These are phyloP conservation scores for Nemania serpens DNA, from an alignment of 2,329 filamentous ascomycete species.

Conservation along the genomic window DNA sequence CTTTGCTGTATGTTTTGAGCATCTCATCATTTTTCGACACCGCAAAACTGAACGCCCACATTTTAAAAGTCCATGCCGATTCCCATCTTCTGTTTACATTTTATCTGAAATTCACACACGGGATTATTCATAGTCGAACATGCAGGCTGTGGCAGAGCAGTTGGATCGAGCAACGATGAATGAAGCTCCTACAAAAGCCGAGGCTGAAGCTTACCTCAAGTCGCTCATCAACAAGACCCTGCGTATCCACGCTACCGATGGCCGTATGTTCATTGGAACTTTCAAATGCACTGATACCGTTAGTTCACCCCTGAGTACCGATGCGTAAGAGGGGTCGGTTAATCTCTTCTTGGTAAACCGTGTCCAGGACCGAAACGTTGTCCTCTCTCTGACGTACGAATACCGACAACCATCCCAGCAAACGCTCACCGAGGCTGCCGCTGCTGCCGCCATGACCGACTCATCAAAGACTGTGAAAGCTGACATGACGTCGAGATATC, in stretches of 20 bases:
- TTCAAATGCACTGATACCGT: slow-evolving; percentile 96
- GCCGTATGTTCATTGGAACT: slow-evolving; percentile 83
- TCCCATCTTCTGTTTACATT: background rate
- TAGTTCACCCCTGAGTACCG: slow-evolving; percentile 27
- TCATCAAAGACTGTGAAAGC: slow-evolving; percentile 58
- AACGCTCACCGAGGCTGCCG: slow-evolving; percentile 47
- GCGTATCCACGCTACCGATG: slow-evolving; percentile 79
- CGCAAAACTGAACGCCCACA: no score
- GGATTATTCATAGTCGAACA: slow-evolving; percentile 1
- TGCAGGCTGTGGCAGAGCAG: slow-evolving; percentile 28
- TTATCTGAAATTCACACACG: background rate
- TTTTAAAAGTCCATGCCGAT: no score
- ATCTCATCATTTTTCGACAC: no score
- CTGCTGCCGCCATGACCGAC: slow-evolving; percentile 38
- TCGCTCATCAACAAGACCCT: slow-evolving; percentile 79
- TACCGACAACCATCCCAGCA: slow-evolving; percentile 75
- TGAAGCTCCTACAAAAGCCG: slow-evolving; percentile 48
- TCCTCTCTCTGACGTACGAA: slow-evolving; percentile 84
- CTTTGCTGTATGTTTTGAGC: no score
- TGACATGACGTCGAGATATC: slow-evolving; percentile 81
- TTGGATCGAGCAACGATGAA: slow-evolving; percentile 26
- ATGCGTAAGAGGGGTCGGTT: background rate
- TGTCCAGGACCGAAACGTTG: slow-evolving; percentile 81
- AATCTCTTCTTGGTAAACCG: background rate
- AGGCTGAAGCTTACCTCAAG: slow-evolving; percentile 60